A percentile compares a stretch with the other conserved stretches of the same genome.
Conservation (phyloP, 2,329 filamentous ascomycete genomes). For the Cadophora sp. region DNA sequence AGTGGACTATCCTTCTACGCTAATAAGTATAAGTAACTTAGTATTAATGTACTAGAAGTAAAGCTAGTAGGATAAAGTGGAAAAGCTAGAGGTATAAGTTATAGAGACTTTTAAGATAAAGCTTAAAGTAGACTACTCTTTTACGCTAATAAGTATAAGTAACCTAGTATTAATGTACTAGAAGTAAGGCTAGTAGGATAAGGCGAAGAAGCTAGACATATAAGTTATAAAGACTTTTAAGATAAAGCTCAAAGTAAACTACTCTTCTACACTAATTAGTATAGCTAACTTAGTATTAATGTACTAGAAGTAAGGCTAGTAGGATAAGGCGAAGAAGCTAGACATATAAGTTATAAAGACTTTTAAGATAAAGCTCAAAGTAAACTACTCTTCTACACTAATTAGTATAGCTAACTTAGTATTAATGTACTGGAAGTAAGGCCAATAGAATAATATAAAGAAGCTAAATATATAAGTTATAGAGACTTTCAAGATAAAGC, state of each 20-base stretch:
- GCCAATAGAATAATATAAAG: constrained; percentile 16
- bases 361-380: constrained; percentile 4
- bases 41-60: constrained; percentile 8
- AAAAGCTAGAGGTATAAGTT: constrained; percentile 11
- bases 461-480: constrained; percentile 20
- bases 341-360: constrained; percentile 16
- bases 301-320: constrained; percentile 15
- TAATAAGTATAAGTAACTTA: background rate
- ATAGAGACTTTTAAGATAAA: background rate
- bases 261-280: background rate
- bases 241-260: background rate
- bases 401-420: constrained; percentile 21
- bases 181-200: background rate
- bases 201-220: background rate
- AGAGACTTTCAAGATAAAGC: constrained; percentile 17
- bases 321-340: constrained; percentile 19
- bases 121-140: background rate
- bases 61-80: background rate
- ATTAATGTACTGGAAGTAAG: constrained; percentile 9
- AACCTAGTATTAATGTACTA: constrained; percentile 6
- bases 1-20: background rate
- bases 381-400: constrained; percentile 15
- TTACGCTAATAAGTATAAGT: constrained; percentile 9
- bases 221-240: background rate
- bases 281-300: background rate